Base-by-base conservation (phyloP, 1,284 basidiomycete species). In the Papiliotrema laurentii region DNA sequence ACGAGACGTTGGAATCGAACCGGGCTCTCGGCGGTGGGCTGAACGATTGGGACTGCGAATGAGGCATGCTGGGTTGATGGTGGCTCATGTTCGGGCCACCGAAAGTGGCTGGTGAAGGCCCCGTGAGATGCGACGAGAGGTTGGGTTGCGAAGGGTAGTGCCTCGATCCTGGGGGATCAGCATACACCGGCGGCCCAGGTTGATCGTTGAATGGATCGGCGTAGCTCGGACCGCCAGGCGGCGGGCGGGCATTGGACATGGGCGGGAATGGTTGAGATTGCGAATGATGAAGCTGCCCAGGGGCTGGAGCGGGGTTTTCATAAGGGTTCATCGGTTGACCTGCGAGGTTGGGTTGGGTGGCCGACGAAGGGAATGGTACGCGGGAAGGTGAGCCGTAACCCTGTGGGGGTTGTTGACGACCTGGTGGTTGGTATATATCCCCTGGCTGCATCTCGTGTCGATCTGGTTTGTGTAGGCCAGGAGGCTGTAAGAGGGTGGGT, bases 371-470 rank as follows among this genome's bases (percentile, higher is more conserved):
- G 30, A 51, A 47, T 10, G 49, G 26, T 11, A 19, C n/a, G 27
- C 46, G 36, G 5, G 54, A 55, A 13, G 54, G 54, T 13, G 56
- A 58, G 19, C 44, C 26, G 31, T 60, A 60, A n/a, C 37, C 50
- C 18, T 47, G 35, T 39, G n/a, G 25, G 11, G 11, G 27, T 13
- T 41, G 38, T 26, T 21, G 47, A n/a, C 45, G 35, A 16, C 28
- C 44, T 14, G 44, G 51, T 27, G 45, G 42, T 22, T 52, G 49
- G 40, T 63, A 61, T 19, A 64, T 55, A 43, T 64, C 59, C 10
- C 62, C 63, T 33, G 64, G 60, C 26, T 62, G 55, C 65, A 68
- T n/a, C n/a, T n/a, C n/a, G n/a, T n/a, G n/a, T n/a, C n/a, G n/a
- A n/a, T n/a, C n/a, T n/a, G n/a, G n/a, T n/a, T n/a, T n/a, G n/a